These are phyloP conservation scores for Trichophyton mentagrophytes DNA, from an alignment of 2,329 filamentous ascomycete genomes.

Conservation along the genomic window DNA sequence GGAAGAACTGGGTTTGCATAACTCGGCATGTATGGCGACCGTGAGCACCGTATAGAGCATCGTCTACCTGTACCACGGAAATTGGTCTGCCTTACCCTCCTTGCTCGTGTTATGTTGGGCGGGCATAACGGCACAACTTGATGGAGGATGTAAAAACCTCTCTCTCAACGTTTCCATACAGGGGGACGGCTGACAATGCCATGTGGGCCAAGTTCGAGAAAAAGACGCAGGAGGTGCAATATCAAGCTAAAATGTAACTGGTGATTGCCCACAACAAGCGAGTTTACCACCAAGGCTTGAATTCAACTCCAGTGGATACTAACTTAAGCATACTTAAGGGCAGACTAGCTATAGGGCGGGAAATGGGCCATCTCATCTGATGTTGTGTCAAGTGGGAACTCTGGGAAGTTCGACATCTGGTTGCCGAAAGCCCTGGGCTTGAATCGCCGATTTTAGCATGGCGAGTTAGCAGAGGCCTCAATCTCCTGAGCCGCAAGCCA, in stretches of 20 bases:
- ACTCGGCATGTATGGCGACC: no score
- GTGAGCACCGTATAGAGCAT: neutral
- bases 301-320: neutral
- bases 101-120: neutral
- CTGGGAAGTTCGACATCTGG: neutral
- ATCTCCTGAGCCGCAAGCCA: constrained; percentile 1
- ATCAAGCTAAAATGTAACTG: neutral
- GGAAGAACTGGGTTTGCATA: neutral
- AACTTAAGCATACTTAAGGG: neutral
- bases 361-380: neutral
- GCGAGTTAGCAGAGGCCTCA: neutral
- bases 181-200: neutral
- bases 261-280: neutral
- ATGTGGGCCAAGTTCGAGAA: neutral
- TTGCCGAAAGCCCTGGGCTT: neutral
- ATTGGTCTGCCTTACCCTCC: neutral
- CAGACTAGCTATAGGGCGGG: neutral
- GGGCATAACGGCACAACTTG: neutral
- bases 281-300: neutral
- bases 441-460: neutral
- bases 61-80: neutral
- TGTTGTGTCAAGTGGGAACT: neutral
- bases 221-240: neutral
- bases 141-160: neutral
- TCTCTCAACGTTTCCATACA: neutral